A percentile compares a stretch with the other conserved stretches of the same genome.
These are phyloP conservation scores for Wickerhamomyces sp. DNA, from an alignment of 1,139 yeast species.

Conservation along the genomic window DNA sequence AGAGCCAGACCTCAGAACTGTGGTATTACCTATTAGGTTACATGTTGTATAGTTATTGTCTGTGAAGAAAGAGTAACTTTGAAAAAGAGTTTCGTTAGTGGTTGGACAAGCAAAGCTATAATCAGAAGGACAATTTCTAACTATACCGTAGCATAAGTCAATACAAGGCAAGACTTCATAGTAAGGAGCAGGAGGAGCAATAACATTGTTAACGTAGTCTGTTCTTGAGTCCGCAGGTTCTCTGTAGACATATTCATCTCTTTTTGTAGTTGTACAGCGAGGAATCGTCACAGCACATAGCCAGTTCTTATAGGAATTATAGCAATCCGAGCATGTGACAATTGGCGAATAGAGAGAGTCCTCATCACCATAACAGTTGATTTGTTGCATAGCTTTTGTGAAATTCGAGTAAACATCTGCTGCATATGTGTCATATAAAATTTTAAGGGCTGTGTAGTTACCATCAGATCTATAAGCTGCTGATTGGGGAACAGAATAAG, in stretches of 20 bases:
- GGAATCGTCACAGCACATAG: conserved; percentile 90
- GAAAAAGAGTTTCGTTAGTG: conserved; percentile 31
- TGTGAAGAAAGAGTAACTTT: conserved; percentile 47
- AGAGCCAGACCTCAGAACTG: neutral
- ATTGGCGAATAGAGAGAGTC: conserved; percentile 74
- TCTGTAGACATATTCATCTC: conserved; percentile 46
- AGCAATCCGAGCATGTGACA: conserved; percentile 69
- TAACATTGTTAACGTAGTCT: conserved; percentile 46
- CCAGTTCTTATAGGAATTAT: conserved; percentile 75
- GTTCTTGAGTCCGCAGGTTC: conserved; percentile 55
- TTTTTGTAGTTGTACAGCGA: conserved; percentile 57
- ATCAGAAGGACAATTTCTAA: conserved; percentile 76
- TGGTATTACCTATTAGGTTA: conserved; percentile 41
- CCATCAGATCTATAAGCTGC: conserved; percentile 11
- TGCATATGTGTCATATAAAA: conserved; percentile 64
- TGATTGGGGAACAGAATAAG: conserved; percentile 81
- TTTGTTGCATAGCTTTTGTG: conserved; percentile 68
- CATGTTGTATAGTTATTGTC: conserved; percentile 35
- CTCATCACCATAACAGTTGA: conserved; percentile 70
- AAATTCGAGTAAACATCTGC: conserved; percentile 55
- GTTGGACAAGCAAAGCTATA: conserved; percentile 74
- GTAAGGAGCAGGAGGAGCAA: conserved; percentile 60
- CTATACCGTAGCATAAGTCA: conserved; percentile 73
- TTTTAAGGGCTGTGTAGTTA: conserved; percentile 28
- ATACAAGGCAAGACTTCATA: conserved; percentile 85